Conservation (phyloP, 2,329 filamentous ascomycete species). For the Seiridium unicorne region DNA sequence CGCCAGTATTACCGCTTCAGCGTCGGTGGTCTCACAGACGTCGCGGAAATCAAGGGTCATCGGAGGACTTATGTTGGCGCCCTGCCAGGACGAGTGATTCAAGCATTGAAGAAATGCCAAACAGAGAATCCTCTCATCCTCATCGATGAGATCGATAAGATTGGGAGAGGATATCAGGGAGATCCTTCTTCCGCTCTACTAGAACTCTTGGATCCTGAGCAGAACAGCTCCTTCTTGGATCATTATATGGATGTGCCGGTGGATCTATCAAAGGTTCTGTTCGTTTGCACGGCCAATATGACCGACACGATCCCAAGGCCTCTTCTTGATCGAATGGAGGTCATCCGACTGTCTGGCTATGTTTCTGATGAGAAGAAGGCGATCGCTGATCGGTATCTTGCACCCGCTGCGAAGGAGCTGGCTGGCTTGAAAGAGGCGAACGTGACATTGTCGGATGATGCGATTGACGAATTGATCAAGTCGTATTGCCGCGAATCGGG, state of each 20-base stretch:
- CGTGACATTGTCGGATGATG: conserved; percentile 80
- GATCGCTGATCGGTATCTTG: conserved; percentile 90
- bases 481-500: conserved; percentile 97
- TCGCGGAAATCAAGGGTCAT: conserved; percentile 98
- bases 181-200: conserved; percentile 93
- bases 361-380: conserved; percentile 99
- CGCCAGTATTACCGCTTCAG: conserved; percentile 98
- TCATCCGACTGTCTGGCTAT: conserved; percentile 94
- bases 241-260: conserved; percentile 99
- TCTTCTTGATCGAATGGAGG: conserved; percentile 93
- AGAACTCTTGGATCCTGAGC: conserved; percentile 92
- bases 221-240: conserved; percentile 95
- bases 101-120: conserved; percentile 97
- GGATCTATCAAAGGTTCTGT: conserved; percentile 94
- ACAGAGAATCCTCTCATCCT: conserved; percentile 96
- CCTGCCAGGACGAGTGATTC: conserved; percentile 92
- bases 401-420: conserved; percentile 89
- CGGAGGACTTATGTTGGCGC: conserved; percentile 95
- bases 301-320: conserved; percentile 96
- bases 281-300: conserved; percentile 99
- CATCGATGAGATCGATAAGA: conserved; percentile 98
- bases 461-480: conserved; percentile 96
- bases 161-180: conserved; percentile 92
- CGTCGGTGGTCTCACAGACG: conserved; percentile 93
- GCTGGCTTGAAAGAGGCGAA: conserved; percentile 88